Percentiles rank a stretch among this genome's conserved stretches.
phyloP scores from a whole-genome alignment of 139 green algal genomes.

The Deuterostichococcus epilithicus region DNA sequence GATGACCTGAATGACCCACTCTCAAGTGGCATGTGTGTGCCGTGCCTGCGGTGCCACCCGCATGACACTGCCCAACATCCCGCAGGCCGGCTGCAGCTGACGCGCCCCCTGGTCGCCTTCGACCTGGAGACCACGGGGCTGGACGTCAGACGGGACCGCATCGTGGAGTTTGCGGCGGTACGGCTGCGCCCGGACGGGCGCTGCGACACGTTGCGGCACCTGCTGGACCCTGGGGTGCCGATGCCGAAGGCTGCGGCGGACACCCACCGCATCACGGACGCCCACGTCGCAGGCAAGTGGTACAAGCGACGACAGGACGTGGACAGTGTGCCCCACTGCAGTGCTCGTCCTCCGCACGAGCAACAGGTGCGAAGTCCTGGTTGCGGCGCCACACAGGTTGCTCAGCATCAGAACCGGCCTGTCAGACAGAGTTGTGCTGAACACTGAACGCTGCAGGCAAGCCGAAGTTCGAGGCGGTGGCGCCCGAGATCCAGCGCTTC shows the following conservation, averaged over 20 bases:
- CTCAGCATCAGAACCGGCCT: constrained; percentile 6
- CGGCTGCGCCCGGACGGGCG: not conserved
- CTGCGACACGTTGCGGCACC: not conserved
- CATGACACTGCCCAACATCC: too few relatives aligned
- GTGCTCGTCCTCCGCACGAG: too few relatives aligned
- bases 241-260: constrained; percentile 11
- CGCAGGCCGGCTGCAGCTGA: constrained; percentile 14
- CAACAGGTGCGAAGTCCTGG: too few relatives aligned
- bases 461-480: constrained; percentile 5
- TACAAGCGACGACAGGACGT: not conserved
- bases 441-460: not conserved
- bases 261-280: constrained; percentile 11
- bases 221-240: constrained; percentile 12
- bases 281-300: not conserved
- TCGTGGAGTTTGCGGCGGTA: constrained; percentile 32
- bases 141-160: constrained; percentile 10
- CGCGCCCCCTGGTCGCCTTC: constrained; percentile 22
- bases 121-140: constrained; percentile 33
- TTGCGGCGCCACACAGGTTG: too few relatives aligned
- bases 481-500: constrained; percentile 9
- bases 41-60: too few relatives aligned
- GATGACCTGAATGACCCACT: too few relatives aligned
- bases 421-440: too few relatives aligned
- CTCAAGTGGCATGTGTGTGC: too few relatives aligned
- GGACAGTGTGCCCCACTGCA: not conserved